Base-by-base conservation (phyloP, 306 rosid genomes). In the Begonia fuchsioides region DNA sequence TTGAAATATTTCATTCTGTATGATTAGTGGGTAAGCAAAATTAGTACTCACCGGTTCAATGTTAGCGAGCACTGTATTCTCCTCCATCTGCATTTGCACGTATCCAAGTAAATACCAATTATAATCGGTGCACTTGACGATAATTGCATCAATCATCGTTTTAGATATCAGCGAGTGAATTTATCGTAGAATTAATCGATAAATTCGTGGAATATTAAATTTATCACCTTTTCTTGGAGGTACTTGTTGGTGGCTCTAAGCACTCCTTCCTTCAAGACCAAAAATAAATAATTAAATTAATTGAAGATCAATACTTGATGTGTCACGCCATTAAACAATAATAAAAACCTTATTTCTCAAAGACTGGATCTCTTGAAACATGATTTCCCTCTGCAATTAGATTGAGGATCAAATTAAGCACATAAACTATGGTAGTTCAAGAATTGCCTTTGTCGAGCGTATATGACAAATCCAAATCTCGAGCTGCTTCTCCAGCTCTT, bases 401-500 rank as follows among this genome's bases (percentile, higher is more conserved):
- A 45, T 32, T 38, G 18, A 41, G 12, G 4, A 26, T 26, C 5
- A 26, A 26, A 19, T 19, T 26, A 26, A 26, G 5, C 35, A 51
- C 11, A 13, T 13, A 13, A n/a, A 32, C 17, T 26, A 5, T 10
- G 38, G 35, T 26, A 26, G 7, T 26, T 26, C 35, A 2, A 5
- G 7, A 26, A 3, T 26, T 72, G 83, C 97, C 93, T 88, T 88
- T 66, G 78, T 66, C 18, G 93, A 70, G 20, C 97, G 93, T 39
- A 88, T 78, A 7, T 78, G 78, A 73, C 71, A 75, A 53, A 79
- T 79, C 95, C 98, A 90, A 55, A 50, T 63, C 73, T 90, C 95
- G 10, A 90, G 94, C 56, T 90, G 71, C 66, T 90, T 90, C 60
- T 90, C 95, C 32, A 85, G 49, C 43, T 73, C 77, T 55, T 72